Evolutionary conservation across 2,329 filamentous ascomycete genomes (phyloP).

Genomic region (Claviceps paspali): DNA sequence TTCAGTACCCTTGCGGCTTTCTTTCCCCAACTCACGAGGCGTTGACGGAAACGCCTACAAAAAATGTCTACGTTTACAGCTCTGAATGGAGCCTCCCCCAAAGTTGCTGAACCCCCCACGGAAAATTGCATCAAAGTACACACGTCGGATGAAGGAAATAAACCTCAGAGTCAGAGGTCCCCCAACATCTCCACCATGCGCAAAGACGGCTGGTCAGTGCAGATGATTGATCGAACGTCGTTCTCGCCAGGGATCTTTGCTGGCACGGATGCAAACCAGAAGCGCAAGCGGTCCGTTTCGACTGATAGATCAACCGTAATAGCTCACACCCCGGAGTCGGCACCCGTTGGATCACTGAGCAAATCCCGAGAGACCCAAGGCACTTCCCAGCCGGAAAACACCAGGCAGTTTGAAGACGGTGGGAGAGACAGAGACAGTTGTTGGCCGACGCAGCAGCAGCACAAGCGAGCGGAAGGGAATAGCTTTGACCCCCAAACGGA

Average conservation of each 20-base stretch:
- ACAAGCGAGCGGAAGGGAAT: constrained; percentile 31
- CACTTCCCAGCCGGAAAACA: constrained; percentile 30
- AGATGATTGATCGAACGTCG: constrained; percentile 25
- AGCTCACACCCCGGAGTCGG: constrained; percentile 20
- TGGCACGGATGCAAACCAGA: constrained; percentile 36
- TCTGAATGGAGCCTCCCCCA: constrained; percentile 35
- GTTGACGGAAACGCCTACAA: background rate
- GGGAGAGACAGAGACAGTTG: constrained; percentile 29
- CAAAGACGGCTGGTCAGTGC: constrained; percentile 26
- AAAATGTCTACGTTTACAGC: constrained; percentile 36
- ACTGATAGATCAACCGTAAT: constrained; percentile 19
- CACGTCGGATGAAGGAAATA: constrained; percentile 18
- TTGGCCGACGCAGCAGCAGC: constrained; percentile 33
- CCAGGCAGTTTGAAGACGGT: constrained; percentile 29
- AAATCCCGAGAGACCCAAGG: constrained; percentile 28
- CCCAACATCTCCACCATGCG: constrained; percentile 14
- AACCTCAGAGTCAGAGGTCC: constrained; percentile 12
- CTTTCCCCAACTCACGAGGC: background rate
- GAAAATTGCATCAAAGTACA: constrained; percentile 16
- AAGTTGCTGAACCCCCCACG: constrained; percentile 21
- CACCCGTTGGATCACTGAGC: constrained; percentile 14
- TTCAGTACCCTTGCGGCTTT: too few relatives aligned
- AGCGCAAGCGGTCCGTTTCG: constrained; percentile 57
- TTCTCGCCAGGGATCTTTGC: constrained; percentile 25
- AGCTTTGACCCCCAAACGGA: constrained; percentile 31